phyloP scores from a whole-genome alignment of 352 stramenopile genomes.

The Pythium phragmitis region DNA sequence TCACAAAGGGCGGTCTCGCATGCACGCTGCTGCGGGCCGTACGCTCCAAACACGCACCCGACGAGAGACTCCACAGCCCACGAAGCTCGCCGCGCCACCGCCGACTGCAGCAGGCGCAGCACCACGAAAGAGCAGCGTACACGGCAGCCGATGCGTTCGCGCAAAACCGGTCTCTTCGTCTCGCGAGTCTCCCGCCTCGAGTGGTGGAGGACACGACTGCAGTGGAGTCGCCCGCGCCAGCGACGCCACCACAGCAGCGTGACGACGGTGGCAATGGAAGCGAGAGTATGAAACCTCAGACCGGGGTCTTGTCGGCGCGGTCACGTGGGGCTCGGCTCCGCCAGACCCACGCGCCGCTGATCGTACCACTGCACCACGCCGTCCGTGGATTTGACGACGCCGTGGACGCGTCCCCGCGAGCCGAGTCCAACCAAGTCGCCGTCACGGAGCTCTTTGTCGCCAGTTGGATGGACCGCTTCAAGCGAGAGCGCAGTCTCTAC shows the following conservation, averaged over 20 bases:
- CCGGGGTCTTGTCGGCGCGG: slow-evolving; percentile 1
- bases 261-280: not conserved
- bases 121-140: not conserved
- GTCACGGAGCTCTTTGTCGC: slow-evolving; percentile 62
- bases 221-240: not conserved
- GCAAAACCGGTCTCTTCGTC: slow-evolving; percentile 41
- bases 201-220: not conserved
- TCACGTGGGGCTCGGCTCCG: slow-evolving; percentile 13
- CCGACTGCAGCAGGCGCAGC: slow-evolving; percentile 20
- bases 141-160: slow-evolving; percentile 37
- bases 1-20: slow-evolving; percentile 15
- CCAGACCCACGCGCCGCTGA: not conserved
- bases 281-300: not conserved
- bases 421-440: slow-evolving; percentile 50
- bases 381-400: slow-evolving; percentile 52
- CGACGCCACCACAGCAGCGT: not conserved
- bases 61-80: no score
- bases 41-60: not conserved
- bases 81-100: slow-evolving; percentile 17
- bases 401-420: slow-evolving; percentile 45
- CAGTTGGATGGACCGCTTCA: slow-evolving; percentile 59
- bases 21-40: slow-evolving; percentile 14
- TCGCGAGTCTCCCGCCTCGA: slow-evolving; percentile 18
- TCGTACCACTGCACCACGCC: slow-evolving; percentile 51
- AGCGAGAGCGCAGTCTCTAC: slow-evolving; percentile 47